phyloP scores from a whole-genome alignment of 2,329 filamentous ascomycete species.

The Decorospora gaudefroyi region DNA sequence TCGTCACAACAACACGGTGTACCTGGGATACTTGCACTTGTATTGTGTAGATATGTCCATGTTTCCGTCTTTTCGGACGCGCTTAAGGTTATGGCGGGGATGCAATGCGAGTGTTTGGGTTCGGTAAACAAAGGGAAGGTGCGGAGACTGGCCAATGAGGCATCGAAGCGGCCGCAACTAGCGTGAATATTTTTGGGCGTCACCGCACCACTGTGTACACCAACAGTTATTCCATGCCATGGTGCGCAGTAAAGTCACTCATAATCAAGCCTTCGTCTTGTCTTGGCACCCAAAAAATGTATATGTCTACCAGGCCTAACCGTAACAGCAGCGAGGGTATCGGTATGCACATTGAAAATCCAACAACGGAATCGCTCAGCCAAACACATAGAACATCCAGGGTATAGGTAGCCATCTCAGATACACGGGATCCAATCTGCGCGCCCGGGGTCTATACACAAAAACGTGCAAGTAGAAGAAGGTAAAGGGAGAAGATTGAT shows the following conservation, averaged over 20 bases:
- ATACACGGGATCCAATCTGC: constrained; percentile 17
- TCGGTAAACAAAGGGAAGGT: constrained; percentile 35
- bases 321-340: constrained; percentile 44
- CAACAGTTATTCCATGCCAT: too few species aligned
- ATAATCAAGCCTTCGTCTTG: too few species aligned
- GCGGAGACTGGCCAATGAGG: constrained; percentile 27
- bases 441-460: constrained; percentile 8
- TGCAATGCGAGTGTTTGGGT: constrained; percentile 25
- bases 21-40: constrained; percentile 29
- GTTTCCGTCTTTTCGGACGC: constrained; percentile 34
- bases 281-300: background rate
- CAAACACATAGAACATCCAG: constrained; percentile 8
- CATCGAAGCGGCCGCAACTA: constrained; percentile 15
- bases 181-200: constrained; percentile 2
- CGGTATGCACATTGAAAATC: constrained; percentile 33
- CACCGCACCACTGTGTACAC: too few species aligned
- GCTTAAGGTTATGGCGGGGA: constrained; percentile 9
- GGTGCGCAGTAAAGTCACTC: too few species aligned
- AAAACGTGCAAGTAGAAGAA: constrained; percentile 19
- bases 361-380: constrained; percentile 15
- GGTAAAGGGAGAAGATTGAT: constrained; percentile 12
- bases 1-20: constrained; percentile 7
- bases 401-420: constrained; percentile 27
- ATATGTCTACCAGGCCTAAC: constrained; percentile 18
- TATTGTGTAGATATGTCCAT: constrained; percentile 39